Base-by-base conservation (phyloP, 345 rosid genomes). In the Murraya paniculata region DNA sequence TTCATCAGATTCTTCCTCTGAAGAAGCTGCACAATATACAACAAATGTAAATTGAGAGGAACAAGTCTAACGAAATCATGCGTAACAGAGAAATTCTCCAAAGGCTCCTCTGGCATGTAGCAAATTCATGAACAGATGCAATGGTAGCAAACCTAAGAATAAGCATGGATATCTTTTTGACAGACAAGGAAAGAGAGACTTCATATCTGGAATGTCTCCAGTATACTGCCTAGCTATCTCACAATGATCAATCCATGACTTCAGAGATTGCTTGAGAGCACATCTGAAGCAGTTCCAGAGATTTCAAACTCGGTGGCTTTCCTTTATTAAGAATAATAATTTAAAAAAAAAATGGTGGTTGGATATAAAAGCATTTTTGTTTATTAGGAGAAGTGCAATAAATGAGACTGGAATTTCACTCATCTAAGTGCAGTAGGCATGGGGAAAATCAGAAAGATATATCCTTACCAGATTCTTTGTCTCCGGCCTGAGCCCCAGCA, bases 401-500 rank as follows among this genome's bases (percentile, higher is more conserved):
- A 14, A 68, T 68, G 56, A 13, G 35, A 69, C 24, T 14, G 13
- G 36, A 69, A 57, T 24, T 73, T 48, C 28, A 70, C 27, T 62
- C 11, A 30, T 62, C 70, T 18, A 27, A 28, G 45, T 36, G 68
- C 77, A 39, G 41, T 19, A 28, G 59, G 71, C 33, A 75, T 18
- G 65, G 27, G 71, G 50, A 56, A 64, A 31, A 67, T 21, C 36
- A 24, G 21, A 77, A 53, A 72, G 59, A 41, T 27, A 56, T 72
- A 55, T 71, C 75, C 79, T 87, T 81, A 92, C 93, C 91, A 7
- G 78, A 57, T 22, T 71, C 81, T 56, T 87, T 93, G 70, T 91
- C 97, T 27, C 96, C 91, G 53, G 98, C 90, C 84, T 97, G 93
- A 74, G 82, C 85, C n/a, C 99, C 98, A 14, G 99, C 98, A 73